Evolutionary conservation across 2,329 filamentous ascomycete genomes (phyloP), one percentile per base, ranked within the genome.

Genomic region (Ceratocystis eucalypticola): DNA sequence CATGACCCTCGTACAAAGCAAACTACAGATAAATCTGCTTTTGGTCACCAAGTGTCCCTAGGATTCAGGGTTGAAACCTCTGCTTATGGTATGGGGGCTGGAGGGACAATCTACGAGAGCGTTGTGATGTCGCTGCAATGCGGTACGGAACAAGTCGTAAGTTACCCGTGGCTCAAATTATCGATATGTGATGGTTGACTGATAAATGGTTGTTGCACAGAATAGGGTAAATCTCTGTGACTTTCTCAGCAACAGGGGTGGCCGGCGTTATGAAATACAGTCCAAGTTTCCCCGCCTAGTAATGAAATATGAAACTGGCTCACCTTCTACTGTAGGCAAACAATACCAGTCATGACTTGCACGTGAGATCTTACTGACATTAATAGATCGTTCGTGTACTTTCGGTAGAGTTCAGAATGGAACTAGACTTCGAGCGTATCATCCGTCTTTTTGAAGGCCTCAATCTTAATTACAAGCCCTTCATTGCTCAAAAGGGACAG

Each of bases 1-100:
- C 67, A 68, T 62, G 65, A 68, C 20, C 55, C 67, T 6, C 61
- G 65, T 6, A 66, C 65, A 6, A 68, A 68, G 50, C 44, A 68
- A 65, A 66, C 65, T 8, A 64, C 55, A 2, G 61, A 66, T n/a
- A 68, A 66, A 55, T 20, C 45, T 22, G 45, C 62, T 8, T 68
- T 62, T 59, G 62, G 65, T 4, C 62, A 57, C 8, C 59, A 68
- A 30, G 67, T 68, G 17, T 63, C 55, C 15, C 17, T 68, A 4
- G 37, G 50, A 6, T 66, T 68, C 48, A 12, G 61, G 17, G 48
- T 57, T 17, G 59, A 63, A 45, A 44, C 64, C 20, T 22, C 61
- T 22, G 33, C 5, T 20, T 46, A 41, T 59, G 61, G 61, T 2
- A 53, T 28, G 17, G 62, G 55, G 15, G 30, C 57, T 17, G 66